Base-by-base conservation (phyloP, 768 basidiomycete genomes). In the Sutorius australiensis region DNA sequence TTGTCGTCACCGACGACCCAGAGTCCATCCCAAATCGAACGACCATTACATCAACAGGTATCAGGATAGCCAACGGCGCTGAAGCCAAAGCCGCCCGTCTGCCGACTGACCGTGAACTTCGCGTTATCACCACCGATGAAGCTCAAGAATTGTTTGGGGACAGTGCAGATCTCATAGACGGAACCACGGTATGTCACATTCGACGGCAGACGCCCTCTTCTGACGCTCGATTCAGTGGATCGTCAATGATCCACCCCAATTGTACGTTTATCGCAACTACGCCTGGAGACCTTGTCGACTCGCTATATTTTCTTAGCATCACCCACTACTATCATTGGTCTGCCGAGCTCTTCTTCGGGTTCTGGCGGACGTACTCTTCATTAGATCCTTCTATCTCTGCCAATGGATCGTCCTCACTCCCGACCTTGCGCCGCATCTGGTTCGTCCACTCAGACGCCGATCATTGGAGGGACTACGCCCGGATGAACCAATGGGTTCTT, bases 241-340 rank as follows among this genome's bases (percentile, higher is more conserved):
- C 10, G 75, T 86, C 27, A 94, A 94, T 62, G 94, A 95, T 55
- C 84, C 88, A 5, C 79, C 82, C 16, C 92, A 97, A 76, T 97
- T 83, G 87, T 89, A 65, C 53, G 84, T 74, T 12, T 2, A n/a
- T 21, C 21, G 19, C 12, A n/a, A 34, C 33, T 16, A 28, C 30
- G 7, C 27, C 10, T 12, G 14, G 6, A 8, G 2, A 11, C 39
- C 12, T 40, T 13, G 10, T 36, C 56, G n/a, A 59, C 4, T 44
- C 3, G 9, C 0, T 28, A 1, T 13, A 5, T 50, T 45, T 48
- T 33, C 9, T 27, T 43, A 92, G 89, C 71, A 79, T 95, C 51
- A 89, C 87, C 1, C 93, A 95, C 69, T 95, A 95, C 67, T 95
- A 93, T 67, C 93, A 98, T 63, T 94, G 89, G 82, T 82, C 87